These are phyloP conservation scores for Cupressus sempervirens DNA, from an alignment of 75 land plant genomes.

Conservation along the genomic window DNA sequence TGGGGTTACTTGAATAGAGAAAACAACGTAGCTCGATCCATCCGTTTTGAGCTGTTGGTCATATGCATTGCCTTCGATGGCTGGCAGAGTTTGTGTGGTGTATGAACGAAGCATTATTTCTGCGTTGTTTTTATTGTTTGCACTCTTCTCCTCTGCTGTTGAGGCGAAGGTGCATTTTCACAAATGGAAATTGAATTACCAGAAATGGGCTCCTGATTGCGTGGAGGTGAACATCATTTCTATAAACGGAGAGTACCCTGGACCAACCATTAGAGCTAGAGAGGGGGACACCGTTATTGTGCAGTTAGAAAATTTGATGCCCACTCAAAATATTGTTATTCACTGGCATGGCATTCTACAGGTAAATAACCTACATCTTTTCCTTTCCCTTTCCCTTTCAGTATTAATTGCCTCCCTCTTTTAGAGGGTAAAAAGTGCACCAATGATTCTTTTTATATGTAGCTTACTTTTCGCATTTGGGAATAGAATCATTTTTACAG, in stretches of 20 bases:
- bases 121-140: neutral
- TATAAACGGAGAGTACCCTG: neutral
- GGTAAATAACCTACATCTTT: too few species aligned
- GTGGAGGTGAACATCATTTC: neutral
- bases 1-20: too few species aligned
- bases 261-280: neutral
- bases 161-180: slow-evolving; percentile 12
- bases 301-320: too few species aligned
- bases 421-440: too few species aligned
- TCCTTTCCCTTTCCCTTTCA: too few species aligned
- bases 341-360: too few species aligned
- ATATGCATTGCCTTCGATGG: neutral
- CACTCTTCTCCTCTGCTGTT: neutral
- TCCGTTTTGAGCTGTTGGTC: neutral
- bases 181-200: slow-evolving; percentile 24
- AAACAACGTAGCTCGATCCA: neutral
- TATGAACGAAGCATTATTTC: neutral
- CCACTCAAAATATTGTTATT: too few species aligned
- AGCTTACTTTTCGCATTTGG: too few species aligned
- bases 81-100: neutral
- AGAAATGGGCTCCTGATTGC: slow-evolving; percentile 14
- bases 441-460: too few species aligned
- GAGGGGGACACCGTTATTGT: too few species aligned
- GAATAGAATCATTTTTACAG: too few species aligned
- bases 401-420: too few species aligned